Evolutionary conservation across 352 stramenopile species (phyloP), one percentile per base, ranked within the genome.

Genomic region (Pythium rishiriense): DNA sequence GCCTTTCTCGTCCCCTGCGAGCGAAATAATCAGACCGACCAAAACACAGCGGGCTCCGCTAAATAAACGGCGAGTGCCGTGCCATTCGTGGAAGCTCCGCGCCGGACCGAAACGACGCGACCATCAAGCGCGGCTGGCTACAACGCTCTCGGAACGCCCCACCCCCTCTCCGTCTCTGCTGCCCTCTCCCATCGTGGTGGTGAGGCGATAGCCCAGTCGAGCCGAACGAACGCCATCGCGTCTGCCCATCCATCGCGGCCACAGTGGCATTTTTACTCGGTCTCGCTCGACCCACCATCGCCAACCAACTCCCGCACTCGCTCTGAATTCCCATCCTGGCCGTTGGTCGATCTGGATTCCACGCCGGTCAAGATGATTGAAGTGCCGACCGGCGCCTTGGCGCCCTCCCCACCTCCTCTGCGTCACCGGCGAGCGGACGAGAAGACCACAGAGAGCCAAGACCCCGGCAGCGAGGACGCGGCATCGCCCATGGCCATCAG

Each of bases 401-500:
- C 33, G 33, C 33, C 33, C 10, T 10, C 10, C 7, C 10, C 33
- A 14, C 33, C 33, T 39, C 10, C n/a, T 9, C 33, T 39, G 33
- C 33, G 2, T 14, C 33, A 39, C 33, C 33, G 33, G 33, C 33
- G 33, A 9, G 3, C 33, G 33, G n/a, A n/a, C n/a, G n/a, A n/a
- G n/a, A n/a, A n/a, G n/a, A n/a, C n/a, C n/a, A n/a, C n/a, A n/a
- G n/a, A n/a, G n/a, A n/a, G n/a, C n/a, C n/a, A n/a, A n/a, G n/a
- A n/a, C n/a, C n/a, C n/a, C n/a, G n/a, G n/a, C n/a, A n/a, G n/a
- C n/a, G n/a, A n/a, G n/a, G n/a, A n/a, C 22, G 15, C 50, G 12
- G 24, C 62, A 19, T 5, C 25, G 7, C 15, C 31, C n/a, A 43
- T 59, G 39, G 68, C 66, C 33, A 79, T 87, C 65, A 86, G 67